phyloP scores from a whole-genome alignment of 129 eudicot species.

The Flaveria bidentis region DNA sequence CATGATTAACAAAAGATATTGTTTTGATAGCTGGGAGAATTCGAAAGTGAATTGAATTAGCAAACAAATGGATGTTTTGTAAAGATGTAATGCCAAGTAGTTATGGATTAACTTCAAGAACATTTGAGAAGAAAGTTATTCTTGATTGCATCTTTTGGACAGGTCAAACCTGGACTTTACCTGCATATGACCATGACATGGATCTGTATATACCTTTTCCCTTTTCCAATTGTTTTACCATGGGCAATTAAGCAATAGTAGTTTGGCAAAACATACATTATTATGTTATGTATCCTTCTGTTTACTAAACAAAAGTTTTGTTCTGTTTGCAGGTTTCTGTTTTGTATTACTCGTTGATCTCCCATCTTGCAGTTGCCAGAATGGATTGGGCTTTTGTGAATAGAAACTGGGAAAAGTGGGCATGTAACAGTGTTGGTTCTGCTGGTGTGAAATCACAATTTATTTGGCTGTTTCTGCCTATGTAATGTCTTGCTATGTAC shows the following conservation, averaged over 20 bases:
- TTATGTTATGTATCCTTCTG: neutral
- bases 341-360: neutral
- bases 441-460: constrained; percentile 48
- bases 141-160: no score
- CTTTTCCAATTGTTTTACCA: neutral
- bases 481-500: neutral
- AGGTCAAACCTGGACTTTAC: neutral
- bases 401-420: constrained; percentile 89
- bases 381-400: constrained; percentile 80
- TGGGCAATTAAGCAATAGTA: neutral
- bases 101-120: neutral
- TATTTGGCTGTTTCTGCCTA: neutral
- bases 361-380: constrained; percentile 26
- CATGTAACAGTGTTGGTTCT: constrained; percentile 58
- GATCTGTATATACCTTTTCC: neutral
- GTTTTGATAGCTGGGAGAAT: neutral
- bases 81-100: neutral
- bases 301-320: neutral
- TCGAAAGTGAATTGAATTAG: neutral
- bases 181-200: neutral
- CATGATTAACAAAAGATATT: neutral
- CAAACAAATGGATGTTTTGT: neutral
- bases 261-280: neutral
- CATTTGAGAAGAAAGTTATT: no score
- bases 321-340: constrained; percentile 30